Conservation (phyloP, 148 eudicot genomes). For the Talinum fruticosum region DNA sequence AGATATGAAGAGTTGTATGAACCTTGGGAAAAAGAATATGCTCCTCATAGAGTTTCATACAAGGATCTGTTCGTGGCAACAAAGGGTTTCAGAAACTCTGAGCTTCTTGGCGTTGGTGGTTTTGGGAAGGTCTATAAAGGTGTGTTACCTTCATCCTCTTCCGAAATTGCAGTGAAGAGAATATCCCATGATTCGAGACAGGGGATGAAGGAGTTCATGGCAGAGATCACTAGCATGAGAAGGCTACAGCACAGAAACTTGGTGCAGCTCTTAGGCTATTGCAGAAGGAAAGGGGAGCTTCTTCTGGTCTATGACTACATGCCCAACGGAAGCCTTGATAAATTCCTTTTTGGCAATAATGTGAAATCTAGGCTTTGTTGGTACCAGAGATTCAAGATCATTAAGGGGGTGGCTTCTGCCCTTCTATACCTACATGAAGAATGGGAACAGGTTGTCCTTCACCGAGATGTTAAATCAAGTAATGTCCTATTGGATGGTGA, state of each 20-base stretch:
- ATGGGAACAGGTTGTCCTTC: conserved; percentile 54
- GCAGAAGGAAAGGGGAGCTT: conserved; percentile 36
- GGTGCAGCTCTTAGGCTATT: conserved; percentile 44
- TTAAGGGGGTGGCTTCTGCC: conserved; percentile 45
- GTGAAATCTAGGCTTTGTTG: conserved; percentile 23
- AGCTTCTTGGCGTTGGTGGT: conserved; percentile 35
- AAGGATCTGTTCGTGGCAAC: conserved; percentile 38
- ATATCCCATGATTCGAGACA: conserved; percentile 37
- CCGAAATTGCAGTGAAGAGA: conserved; percentile 31
- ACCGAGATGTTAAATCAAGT: conserved; percentile 61
- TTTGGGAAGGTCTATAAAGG: conserved; percentile 48
- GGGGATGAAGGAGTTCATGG: conserved; percentile 35
- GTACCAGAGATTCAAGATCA: conserved; percentile 42
- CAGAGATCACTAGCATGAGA: conserved; percentile 32
- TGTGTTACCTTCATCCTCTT: conserved; percentile 12
- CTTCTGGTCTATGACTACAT: conserved; percentile 39
- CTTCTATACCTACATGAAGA: conserved; percentile 22
- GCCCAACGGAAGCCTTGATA: conserved; percentile 57
- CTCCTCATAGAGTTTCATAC: conserved; percentile 21
- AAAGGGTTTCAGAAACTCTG: conserved; percentile 32
- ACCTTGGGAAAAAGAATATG: conserved; percentile 22
- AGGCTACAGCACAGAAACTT: conserved; percentile 42
- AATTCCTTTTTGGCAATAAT: conserved; percentile 28
- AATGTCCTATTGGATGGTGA: conserved; percentile 58
- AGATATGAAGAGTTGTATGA: conserved; percentile 26